phyloP scores from a whole-genome alignment of 2,329 filamentous ascomycete species.

The Aureobasidium sp. region DNA sequence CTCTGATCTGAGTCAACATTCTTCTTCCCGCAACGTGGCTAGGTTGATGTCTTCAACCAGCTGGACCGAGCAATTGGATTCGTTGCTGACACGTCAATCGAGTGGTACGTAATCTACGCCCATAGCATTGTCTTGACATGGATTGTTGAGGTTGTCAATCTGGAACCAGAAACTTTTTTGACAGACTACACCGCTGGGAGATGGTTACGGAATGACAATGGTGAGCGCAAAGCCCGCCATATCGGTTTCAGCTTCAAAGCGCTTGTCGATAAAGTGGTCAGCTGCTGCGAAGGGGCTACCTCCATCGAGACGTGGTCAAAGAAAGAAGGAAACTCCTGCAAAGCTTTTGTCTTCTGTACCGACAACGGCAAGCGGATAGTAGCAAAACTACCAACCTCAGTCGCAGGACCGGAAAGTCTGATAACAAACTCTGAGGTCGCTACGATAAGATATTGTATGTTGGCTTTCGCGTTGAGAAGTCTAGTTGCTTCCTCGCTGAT shows the following conservation, averaged over 20 bases:
- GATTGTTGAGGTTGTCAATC: slow-evolving; percentile 1
- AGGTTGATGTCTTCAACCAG: background rate
- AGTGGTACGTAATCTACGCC: background rate
- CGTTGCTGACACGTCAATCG: background rate
- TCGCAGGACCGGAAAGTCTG: slow-evolving; percentile 34
- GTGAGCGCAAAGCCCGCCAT: background rate
- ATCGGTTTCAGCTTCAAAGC: slow-evolving; percentile 2
- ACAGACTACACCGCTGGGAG: slow-evolving; percentile 5
- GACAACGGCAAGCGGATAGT: slow-evolving; percentile 25
- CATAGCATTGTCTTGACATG: background rate
- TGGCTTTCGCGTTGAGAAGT: background rate
- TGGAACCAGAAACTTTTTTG: background rate
- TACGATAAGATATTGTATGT: slow-evolving; percentile 30
- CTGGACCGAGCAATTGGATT: background rate
- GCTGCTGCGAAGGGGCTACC: slow-evolving; percentile 3
- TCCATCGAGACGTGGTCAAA: background rate
- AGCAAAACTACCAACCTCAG: slow-evolving; percentile 36
- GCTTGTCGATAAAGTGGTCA: slow-evolving; percentile 4
- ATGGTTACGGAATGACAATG: slow-evolving; percentile 1
- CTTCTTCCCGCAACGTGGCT: background rate
- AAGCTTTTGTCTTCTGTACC: slow-evolving; percentile 8
- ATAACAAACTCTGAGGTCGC: slow-evolving; percentile 40
- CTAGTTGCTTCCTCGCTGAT: slow-evolving; percentile 17
- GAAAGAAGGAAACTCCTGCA: slow-evolving; percentile 5
- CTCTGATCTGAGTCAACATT: background rate